Base-by-base conservation (phyloP, 164 flowering plant species). In the Magnolia kwangsiensis region DNA sequence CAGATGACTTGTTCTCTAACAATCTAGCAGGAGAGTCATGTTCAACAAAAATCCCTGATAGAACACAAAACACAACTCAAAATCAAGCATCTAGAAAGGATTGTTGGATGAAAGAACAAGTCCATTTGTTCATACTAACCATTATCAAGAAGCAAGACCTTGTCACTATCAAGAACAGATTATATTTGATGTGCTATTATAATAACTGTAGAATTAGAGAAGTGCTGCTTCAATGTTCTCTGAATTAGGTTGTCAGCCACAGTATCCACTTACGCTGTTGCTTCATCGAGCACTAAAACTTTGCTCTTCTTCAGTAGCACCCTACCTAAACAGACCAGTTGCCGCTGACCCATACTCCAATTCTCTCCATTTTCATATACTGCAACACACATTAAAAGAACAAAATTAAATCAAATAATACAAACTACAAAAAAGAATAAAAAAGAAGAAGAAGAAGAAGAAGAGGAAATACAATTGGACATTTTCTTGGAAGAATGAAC, bases 341-440 rank as follows among this genome's bases (percentile, higher is more conserved):
- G 91, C 76, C 90, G 71, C 75, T 88, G 89, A 8, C 89, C 91
- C 86, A 88, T 76, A 75, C 91, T 88, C 91, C 91, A 89, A 63
- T 89, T 89, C 63, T 87, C 87, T 61, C 91, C 91, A 76, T 86
- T 82, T 70, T 86, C 88, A 27, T 20, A 7, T 23, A 86, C 88
- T 86, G 79, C 65, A 67, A 67, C 13, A 19, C 20, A 50, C 24
- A 23, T 72, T 37, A 37, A 37, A 37, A 37, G 45, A 37, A 37
- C 45, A 37, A 4, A 37, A 37, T 37, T 37, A 37, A 37, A 37
- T 37, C 4, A 37, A 37, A 37, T 37, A 37, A 37, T 3, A 37
- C 5, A 37, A 37, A 37, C 45, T 37, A 37, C 0, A 2, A 37
- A 4, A 1, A 37, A 68, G 4, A 8, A 11, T 0, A 68, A 29